phyloP scores from a whole-genome alignment of 345 rosid genomes.

The Nephelium lappaceum region DNA sequence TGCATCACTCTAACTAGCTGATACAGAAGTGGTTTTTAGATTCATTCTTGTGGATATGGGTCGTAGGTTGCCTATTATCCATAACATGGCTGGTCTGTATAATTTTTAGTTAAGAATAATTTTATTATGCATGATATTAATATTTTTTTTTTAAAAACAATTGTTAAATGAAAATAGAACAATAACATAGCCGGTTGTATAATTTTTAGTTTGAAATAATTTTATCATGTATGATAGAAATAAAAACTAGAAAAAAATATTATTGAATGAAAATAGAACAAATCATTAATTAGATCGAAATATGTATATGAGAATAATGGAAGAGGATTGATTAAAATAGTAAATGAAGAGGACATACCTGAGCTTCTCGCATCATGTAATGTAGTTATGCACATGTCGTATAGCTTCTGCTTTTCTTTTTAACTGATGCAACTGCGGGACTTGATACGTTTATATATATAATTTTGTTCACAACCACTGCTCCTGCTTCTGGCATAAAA shows the following conservation, averaged over 20 bases:
- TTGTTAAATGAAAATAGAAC: background rate
- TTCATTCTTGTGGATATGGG: background rate
- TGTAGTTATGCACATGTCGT: background rate
- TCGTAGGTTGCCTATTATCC: background rate
- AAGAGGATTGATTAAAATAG: background rate
- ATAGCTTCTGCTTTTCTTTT: background rate
- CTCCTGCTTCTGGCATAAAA: slow-evolving; percentile 10
- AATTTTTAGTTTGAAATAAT: no score
- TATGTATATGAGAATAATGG: background rate
- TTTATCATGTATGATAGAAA: no score
- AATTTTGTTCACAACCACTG: background rate
- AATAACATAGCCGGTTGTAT: no score
- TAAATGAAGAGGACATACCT: background rate
- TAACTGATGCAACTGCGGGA: background rate
- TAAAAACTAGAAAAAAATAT: no score
- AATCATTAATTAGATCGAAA: no score
- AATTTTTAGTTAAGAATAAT: no score
- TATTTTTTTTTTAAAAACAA: no score
- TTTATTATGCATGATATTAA: background rate
- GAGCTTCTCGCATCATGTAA: background rate
- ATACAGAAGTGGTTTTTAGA: background rate
- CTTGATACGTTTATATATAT: background rate
- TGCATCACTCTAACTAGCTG: background rate
- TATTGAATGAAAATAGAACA: no score
- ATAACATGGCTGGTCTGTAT: background rate